phyloP scores from a whole-genome alignment of 805 yeast genomes.

The Zygosaccharomyces pseudorouxii region DNA sequence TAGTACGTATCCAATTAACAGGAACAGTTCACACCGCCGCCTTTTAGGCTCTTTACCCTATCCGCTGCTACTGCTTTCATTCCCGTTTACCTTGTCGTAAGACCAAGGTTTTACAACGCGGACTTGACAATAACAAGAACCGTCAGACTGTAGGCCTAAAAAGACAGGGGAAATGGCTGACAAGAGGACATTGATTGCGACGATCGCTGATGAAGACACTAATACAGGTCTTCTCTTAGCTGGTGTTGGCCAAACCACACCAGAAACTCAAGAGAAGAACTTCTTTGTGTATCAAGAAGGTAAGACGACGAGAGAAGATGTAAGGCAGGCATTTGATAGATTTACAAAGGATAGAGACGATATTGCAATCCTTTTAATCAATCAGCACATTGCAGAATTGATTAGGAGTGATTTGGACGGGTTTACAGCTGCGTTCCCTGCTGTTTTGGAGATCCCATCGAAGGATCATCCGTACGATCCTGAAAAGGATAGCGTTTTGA shows the following conservation, averaged over 20 bases:
- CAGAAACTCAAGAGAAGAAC: constrained; percentile 55
- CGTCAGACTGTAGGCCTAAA: neutral
- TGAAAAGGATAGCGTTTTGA: constrained; percentile 91
- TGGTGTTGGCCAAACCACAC: constrained; percentile 81
- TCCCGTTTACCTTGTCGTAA: neutral
- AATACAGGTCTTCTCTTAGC: constrained; percentile 94
- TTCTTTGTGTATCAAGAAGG: constrained; percentile 74
- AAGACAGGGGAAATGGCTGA: constrained; percentile 23
- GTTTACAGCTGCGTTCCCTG: constrained; percentile 90
- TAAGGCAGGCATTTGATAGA: constrained; percentile 67
- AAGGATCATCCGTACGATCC: constrained; percentile 99
- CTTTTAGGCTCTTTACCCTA: too few relatives aligned
- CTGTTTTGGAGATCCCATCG: constrained; percentile 93
- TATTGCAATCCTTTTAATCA: constrained; percentile 86
- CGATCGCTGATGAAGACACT: constrained; percentile 96
- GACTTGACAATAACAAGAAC: neutral
- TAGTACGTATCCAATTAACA: too few relatives aligned
- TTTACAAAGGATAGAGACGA: constrained; percentile 77
- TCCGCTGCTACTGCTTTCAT: neutral
- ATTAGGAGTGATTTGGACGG: constrained; percentile 79
- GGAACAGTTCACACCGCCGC: too few relatives aligned
- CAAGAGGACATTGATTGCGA: constrained; percentile 82
- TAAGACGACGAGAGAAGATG: constrained; percentile 70
- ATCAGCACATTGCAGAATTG: constrained; percentile 90
- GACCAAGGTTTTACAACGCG: constrained; percentile 6